Percentiles rank a stretch among this genome's conserved stretches.
Evolutionary conservation across 441 rosid genomes (phyloP).

Genomic region (Brassica hybrid): DNA sequence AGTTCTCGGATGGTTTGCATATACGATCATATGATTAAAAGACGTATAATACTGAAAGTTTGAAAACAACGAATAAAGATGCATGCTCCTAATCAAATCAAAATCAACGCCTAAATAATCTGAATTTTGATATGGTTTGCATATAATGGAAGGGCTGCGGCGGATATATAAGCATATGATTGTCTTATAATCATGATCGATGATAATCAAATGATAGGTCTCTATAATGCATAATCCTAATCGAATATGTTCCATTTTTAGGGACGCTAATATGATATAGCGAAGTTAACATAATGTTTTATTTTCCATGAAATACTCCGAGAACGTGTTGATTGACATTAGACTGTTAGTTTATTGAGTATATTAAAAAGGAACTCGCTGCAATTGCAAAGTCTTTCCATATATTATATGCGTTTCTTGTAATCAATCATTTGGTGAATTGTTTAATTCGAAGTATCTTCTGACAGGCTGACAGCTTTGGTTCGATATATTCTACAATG

Average conservation of each 20-base stretch:
- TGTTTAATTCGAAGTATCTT: conserved; percentile 39
- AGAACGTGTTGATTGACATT: conserved; percentile 35
- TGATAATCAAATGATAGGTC: conserved; percentile 42
- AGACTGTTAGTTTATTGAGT: conserved; percentile 38
- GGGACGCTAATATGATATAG: conserved; percentile 27
- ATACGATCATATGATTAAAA: too few relatives aligned
- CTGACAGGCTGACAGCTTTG: conserved; percentile 37
- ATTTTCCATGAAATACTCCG: conserved; percentile 39
- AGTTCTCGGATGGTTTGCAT: too few relatives aligned
- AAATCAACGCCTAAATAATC: conserved; percentile 23
- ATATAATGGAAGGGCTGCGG: conserved; percentile 42
- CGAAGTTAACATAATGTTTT: conserved; percentile 26
- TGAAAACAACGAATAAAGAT: not conserved
- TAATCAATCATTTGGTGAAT: conserved; percentile 35
- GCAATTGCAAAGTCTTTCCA: conserved; percentile 34
- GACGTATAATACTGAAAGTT: not conserved
- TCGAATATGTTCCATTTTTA: conserved; percentile 45
- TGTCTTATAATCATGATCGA: conserved; percentile 32
- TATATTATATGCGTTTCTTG: conserved; percentile 27
- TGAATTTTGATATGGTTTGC: conserved; percentile 28
- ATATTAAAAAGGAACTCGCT: conserved; percentile 32
- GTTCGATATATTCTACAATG: conserved; percentile 29
- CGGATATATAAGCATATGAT: conserved; percentile 37
- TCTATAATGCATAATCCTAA: conserved; percentile 43
- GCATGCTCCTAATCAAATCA: conserved; percentile 29